Base-by-base conservation (phyloP, 148 eudicot species). In the Rhododendron ovatum region DNA sequence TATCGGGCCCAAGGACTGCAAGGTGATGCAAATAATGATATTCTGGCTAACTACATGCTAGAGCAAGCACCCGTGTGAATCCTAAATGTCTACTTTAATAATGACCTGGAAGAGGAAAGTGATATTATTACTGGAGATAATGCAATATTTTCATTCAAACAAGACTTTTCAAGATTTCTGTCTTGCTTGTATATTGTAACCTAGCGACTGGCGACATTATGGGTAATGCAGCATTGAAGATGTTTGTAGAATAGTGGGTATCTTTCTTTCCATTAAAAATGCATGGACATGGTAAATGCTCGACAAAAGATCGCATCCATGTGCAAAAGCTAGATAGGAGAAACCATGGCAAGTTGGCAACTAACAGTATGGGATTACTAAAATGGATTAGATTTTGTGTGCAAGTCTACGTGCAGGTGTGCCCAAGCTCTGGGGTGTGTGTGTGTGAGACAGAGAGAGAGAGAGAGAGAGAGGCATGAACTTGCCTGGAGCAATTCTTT, bases 401-500 rank as follows among this genome's bases (percentile, higher is more conserved):
- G 45, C 45, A 41, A 5, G 45, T 41, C 45, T 41, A 41, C 1
- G 33, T 24, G 71, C 71, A 65, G n/a, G 71, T 65, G 30, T 65
- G n/a, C 50, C 22, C 63, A 57, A 57, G 63, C 63, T 7, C 63
- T 4, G 10, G 78, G 1, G 8, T 3, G 45, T 1, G 41, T 9
- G 41, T 22, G 18, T 5, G 79, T 39, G 48, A 3, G 47, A 4
- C 28, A 5, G 24, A 4, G 69, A 4, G 26, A 4, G 69, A 5
- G 7, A 10, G 74, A 28, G 75, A 13, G 35, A 65, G 73, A 65
- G 74, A 28, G 74, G 35, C 18, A 84, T 86, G 13, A 85, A 81
- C 33, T 82, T 80, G 87, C 99, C 95, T 59, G 93, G 85, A 97
- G 98, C 88, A 95, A 80, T 83, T 95, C 95, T 88, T 93, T 97